These are phyloP conservation scores for Hyaloscypha variabilis DNA, from an alignment of 495 filamentous ascomycete species.

Conservation along the genomic window DNA sequence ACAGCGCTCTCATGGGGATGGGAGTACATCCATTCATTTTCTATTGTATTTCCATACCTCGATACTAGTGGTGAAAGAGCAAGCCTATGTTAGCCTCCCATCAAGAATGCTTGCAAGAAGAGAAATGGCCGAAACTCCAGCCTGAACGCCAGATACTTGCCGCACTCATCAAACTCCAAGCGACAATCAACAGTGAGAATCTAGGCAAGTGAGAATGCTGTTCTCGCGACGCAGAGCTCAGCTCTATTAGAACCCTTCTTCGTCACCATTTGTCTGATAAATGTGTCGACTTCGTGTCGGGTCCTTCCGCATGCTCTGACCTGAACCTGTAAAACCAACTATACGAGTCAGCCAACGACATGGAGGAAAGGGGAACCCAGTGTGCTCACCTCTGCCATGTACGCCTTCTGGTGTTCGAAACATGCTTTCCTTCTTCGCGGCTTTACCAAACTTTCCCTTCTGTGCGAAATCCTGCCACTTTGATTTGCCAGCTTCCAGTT, in stretches of 20 bases:
- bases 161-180: too few relatives aligned
- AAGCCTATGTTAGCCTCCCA: conserved; percentile 33
- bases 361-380: not conserved
- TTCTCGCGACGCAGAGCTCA: too few relatives aligned
- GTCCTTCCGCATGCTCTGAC: conserved; percentile 93
- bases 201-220: too few relatives aligned
- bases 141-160: conserved; percentile 35
- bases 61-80: conserved; percentile 11
- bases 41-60: conserved; percentile 4
- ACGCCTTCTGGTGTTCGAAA: conserved; percentile 89
- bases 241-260: conserved; percentile 24
- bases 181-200: too few relatives aligned
- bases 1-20: conserved; percentile 3
- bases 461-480: conserved; percentile 92
- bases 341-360: conserved; percentile 12
- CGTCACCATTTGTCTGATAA: conserved; percentile 79
- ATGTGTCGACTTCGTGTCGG: conserved; percentile 80
- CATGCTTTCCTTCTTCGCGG: conserved; percentile 92
- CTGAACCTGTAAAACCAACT: conserved; percentile 97
- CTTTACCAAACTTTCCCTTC: conserved; percentile 77
- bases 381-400: conserved; percentile 73
- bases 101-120: conserved; percentile 15
- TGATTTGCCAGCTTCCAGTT: conserved; percentile 85
- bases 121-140: conserved; percentile 17
- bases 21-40: conserved; percentile 15